A percentile compares a stretch with the other conserved stretches of the same genome.
These are phyloP conservation scores for Pythium graminicola DNA, from an alignment of 352 stramenopile genomes.

Conservation along the genomic window DNA sequence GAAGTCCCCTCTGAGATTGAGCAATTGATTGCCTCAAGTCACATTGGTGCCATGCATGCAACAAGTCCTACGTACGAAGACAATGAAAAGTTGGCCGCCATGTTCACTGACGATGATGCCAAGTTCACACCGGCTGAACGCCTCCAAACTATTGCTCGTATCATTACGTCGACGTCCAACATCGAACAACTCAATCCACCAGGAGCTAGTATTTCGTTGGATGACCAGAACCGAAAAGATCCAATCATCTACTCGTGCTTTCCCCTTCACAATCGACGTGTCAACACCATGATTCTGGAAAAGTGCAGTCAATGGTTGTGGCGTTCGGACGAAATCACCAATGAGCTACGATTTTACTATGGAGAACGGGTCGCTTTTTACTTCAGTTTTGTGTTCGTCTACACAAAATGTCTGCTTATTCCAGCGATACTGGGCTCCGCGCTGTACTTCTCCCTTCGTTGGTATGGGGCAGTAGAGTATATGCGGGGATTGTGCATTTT, in stretches of 20 bases:
- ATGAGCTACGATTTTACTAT: conserved; percentile 80
- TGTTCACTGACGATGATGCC: conserved; percentile 40
- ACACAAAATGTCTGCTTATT: conserved; percentile 72
- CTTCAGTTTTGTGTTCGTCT: conserved; percentile 81
- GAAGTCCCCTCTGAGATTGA: conserved; percentile 84
- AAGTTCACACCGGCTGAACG: conserved; percentile 81
- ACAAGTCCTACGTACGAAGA: conserved; percentile 25
- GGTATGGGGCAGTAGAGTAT: conserved; percentile 64
- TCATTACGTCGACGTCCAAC: conserved; percentile 73
- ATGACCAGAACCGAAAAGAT: conserved; percentile 70
- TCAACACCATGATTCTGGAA: conserved; percentile 57
- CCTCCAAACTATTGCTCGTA: conserved; percentile 81
- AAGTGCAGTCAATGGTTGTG: conserved; percentile 75
- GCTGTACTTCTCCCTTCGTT: conserved; percentile 66
- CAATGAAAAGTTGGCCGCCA: conserved; percentile 11
- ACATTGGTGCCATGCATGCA: conserved; percentile 42
- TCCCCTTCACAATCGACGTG: conserved; percentile 75
- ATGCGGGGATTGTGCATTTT: conserved; percentile 78
- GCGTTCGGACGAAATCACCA: conserved; percentile 75
- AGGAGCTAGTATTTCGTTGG: conserved; percentile 66
- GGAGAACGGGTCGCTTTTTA: conserved; percentile 81
- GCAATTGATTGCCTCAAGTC: conserved; percentile 72
- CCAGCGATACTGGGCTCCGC: conserved; percentile 48
- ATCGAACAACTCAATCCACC: conserved; percentile 70
- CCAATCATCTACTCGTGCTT: conserved; percentile 74